Conservation (phyloP, 2,329 filamentous ascomycete genomes). For the Aspergillus thermomutatus region DNA sequence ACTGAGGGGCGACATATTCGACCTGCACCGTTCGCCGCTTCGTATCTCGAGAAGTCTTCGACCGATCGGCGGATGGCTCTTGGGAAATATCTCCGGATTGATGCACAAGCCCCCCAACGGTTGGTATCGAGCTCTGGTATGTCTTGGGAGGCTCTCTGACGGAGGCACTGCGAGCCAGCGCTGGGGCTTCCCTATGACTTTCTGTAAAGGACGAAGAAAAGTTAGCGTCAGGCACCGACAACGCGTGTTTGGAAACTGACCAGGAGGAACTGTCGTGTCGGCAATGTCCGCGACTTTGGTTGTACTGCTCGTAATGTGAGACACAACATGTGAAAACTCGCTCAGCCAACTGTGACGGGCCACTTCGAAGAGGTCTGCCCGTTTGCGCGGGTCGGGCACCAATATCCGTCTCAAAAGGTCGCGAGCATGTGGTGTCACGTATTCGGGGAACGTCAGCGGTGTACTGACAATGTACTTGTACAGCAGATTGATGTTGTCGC, state of each 20-base stretch:
- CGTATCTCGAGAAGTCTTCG: slow-evolving; percentile 69
- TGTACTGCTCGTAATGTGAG: slow-evolving; percentile 93
- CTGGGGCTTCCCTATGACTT: slow-evolving; percentile 53
- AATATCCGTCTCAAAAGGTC: slow-evolving; percentile 90
- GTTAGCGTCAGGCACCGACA: slow-evolving; percentile 2
- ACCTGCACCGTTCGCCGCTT: slow-evolving; percentile 95
- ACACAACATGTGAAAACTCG: slow-evolving; percentile 94
- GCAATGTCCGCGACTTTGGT: slow-evolving; percentile 83
- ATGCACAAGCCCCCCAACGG: slow-evolving; percentile 61
- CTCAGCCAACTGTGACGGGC: slow-evolving; percentile 97
- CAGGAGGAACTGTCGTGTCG: slow-evolving; percentile 66
- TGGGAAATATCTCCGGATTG: slow-evolving; percentile 73
- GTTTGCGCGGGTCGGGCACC: slow-evolving; percentile 89
- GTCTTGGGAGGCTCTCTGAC: slow-evolving; percentile 82
- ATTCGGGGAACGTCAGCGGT: slow-evolving; percentile 95
- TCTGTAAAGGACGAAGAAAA: slow-evolving; percentile 34
- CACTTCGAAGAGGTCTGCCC: slow-evolving; percentile 95
- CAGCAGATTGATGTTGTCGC: slow-evolving; percentile 96
- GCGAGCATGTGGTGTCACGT: slow-evolving; percentile 92
- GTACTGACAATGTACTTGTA: slow-evolving; percentile 99
- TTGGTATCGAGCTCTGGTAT: slow-evolving; percentile 46
- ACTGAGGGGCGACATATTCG: slow-evolving; percentile 91
- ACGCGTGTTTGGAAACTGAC: slow-evolving; percentile 32
- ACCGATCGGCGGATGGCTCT: slow-evolving; percentile 60
- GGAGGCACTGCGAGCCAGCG: slow-evolving; percentile 80